A percentile compares a stretch with the other conserved stretches of the same genome.
phyloP scores from a whole-genome alignment of 805 yeast species.

The Lipomyces anomalus region DNA sequence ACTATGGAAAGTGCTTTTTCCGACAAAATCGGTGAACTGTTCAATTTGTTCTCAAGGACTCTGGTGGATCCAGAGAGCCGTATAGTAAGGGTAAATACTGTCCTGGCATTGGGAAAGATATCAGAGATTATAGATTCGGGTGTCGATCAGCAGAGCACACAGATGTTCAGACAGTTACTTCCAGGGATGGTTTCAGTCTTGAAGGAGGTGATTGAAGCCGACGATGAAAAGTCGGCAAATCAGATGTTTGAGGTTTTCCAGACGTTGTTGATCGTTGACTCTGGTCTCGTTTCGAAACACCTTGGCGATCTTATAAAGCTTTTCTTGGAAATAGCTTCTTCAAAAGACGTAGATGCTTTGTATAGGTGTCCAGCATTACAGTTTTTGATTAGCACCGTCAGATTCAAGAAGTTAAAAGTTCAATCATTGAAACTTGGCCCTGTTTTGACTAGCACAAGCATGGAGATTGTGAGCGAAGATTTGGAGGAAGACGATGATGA shows the following conservation, averaged over 20 bases:
- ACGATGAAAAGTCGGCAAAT: slow-evolving; percentile 67
- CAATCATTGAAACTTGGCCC: slow-evolving; percentile 79
- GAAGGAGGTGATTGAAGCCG: slow-evolving; percentile 61
- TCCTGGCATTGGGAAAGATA: slow-evolving; percentile 63
- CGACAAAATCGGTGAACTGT: slow-evolving; percentile 57
- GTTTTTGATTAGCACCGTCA: slow-evolving; percentile 71
- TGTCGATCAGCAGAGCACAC: slow-evolving; percentile 41
- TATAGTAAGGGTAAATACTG: slow-evolving; percentile 76
- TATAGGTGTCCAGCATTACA: slow-evolving; percentile 76
- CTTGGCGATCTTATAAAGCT: slow-evolving; percentile 63
- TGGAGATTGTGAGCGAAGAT: slow-evolving; percentile 71
- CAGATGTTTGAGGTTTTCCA: slow-evolving; percentile 80
- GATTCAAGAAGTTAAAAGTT: slow-evolving; percentile 76
- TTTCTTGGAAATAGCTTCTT: slow-evolving; percentile 59
- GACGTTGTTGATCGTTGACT: slow-evolving; percentile 68
- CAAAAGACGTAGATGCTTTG: slow-evolving; percentile 65
- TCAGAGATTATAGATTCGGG: slow-evolving; percentile 48
- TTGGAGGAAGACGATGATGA: slow-evolving; percentile 77
- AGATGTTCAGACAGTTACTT: slow-evolving; percentile 56
- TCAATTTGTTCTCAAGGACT: slow-evolving; percentile 64
- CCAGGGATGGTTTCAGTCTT: slow-evolving; percentile 80
- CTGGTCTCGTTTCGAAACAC: slow-evolving; percentile 70
- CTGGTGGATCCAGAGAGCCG: slow-evolving; percentile 54
- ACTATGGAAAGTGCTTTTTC: slow-evolving; percentile 52
- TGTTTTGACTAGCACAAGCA: slow-evolving; percentile 63